A percentile compares a stretch with the other conserved stretches of the same genome.
phyloP scores from a whole-genome alignment of 129 eudicot species.

The Centrapalus pauciflorus region DNA sequence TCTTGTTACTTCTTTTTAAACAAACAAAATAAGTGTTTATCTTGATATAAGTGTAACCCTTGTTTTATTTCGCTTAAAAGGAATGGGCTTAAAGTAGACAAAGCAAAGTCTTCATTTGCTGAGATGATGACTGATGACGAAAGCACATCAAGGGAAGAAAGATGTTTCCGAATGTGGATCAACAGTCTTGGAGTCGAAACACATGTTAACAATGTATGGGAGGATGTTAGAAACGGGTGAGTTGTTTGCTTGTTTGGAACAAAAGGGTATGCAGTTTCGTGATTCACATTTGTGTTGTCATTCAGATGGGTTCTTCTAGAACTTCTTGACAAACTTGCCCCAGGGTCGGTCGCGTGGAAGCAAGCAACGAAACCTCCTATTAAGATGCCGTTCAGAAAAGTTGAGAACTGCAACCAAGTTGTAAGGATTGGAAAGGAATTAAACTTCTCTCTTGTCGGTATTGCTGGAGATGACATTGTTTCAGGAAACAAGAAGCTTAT shows the following conservation, averaged over 20 bases:
- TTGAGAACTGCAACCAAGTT: constrained; percentile 83
- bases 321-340: constrained; percentile 75
- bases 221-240: constrained; percentile 76
- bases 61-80: constrained; percentile 27
- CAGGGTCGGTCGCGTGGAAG: constrained; percentile 73
- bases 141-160: constrained; percentile 74
- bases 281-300: constrained; percentile 5
- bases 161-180: constrained; percentile 81
- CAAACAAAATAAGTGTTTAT: not conserved
- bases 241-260: constrained; percentile 11
- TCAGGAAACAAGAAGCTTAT: constrained; percentile 83
- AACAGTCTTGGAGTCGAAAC: constrained; percentile 77
- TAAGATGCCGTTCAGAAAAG: constrained; percentile 68
- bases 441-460: constrained; percentile 65
- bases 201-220: constrained; percentile 69
- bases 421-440: constrained; percentile 57
- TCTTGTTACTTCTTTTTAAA: not conserved
- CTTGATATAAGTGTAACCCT: not conserved
- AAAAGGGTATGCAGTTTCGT: not conserved
- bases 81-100: constrained; percentile 61
- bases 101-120: constrained; percentile 40
- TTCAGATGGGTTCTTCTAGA: constrained; percentile 74
- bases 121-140: constrained; percentile 65
- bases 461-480: constrained; percentile 74
- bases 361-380: constrained; percentile 73